Conservation (phyloP, 192 early-diverging fungal genomes). For the Backusella macrospora region DNA sequence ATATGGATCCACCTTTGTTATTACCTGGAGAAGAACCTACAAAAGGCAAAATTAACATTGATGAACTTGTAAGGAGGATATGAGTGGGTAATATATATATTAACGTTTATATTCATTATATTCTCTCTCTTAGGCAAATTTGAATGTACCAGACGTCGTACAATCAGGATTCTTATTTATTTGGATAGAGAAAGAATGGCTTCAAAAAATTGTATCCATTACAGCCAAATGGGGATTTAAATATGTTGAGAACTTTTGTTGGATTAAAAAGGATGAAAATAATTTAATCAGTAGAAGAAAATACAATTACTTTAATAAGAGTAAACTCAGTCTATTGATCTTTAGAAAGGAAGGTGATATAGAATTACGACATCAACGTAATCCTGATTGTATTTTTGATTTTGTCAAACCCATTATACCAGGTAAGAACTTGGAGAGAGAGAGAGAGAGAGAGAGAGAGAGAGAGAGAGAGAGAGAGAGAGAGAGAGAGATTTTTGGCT, state of each 20-base stretch:
- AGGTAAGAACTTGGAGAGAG: constrained; percentile 30
- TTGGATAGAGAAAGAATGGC: constrained; percentile 93
- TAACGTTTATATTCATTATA: not conserved
- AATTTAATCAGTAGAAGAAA: constrained; percentile 75
- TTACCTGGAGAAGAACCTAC: constrained; percentile 60
- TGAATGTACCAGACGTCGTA: constrained; percentile 64
- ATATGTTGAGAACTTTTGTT: constrained; percentile 95
- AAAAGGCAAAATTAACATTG: constrained; percentile 66
- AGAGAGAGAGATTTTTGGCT: not conserved
- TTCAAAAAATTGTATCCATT: constrained; percentile 76
- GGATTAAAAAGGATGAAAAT: constrained; percentile 85
- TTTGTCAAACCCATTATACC: constrained; percentile 77
- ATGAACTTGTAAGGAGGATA: constrained; percentile 60
- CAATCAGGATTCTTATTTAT: constrained; percentile 88
- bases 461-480: not conserved
- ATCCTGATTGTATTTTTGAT: constrained; percentile 94
- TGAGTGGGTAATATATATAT: not conserved
- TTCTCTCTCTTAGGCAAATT: constrained; percentile 34
- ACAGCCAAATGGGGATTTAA: constrained; percentile 83
- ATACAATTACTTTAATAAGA: constrained; percentile 81
- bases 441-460: no score
- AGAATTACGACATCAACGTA: constrained; percentile 91
- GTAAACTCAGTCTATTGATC: constrained; percentile 86
- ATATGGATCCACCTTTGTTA: constrained; percentile 89
- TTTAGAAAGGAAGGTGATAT: constrained; percentile 90